Evolutionary conservation across 1,139 yeast genomes (phyloP), one percentile per base, ranked within the genome.

Genomic region (Candida neerlandica): DNA sequence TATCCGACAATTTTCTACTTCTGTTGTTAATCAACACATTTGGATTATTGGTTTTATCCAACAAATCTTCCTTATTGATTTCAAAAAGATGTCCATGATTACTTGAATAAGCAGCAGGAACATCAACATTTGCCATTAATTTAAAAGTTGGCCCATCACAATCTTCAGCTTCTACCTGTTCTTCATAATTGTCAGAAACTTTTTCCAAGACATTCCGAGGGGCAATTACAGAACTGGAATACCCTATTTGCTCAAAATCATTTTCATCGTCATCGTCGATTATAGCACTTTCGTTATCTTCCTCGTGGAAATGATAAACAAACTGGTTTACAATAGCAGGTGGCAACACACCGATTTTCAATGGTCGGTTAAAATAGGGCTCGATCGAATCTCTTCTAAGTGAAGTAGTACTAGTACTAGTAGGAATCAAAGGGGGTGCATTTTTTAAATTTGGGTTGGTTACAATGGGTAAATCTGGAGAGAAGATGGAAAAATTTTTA

Each of bases 201-300:
- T 39, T 49, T 26, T 48, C 30, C 5, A 37, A 33, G 16, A 46
- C 34, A 16, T 32, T 39, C 18, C 44, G 16, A 7, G 57, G 53
- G 3, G 54, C 45, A 11, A 35, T 34, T 4, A 47, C 38, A 14
- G 33, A 32, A 12, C 34, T 30, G 2, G 48, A 47, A 23, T 39
- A 32, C 11, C 16, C 38, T 14, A 45, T 14, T 11, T 21, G 9
- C 21, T 44, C 30, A 35, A 35, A 35, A 11, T 27, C 40, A 9
- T 51, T 56, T 14, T 58, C 58, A 27, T 58, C 63, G 34, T 54
- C 57, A 43, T 59, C 64, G 29, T 56, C 55, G 15, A 55, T 34
- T n/a, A 54, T 51, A 10, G 55, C 59, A 32, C 49, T 45, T 11
- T 44, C 37, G 30, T n/a, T n/a, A n/a, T n/a, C n/a, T n/a, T n/a